Base-by-base conservation (phyloP, 768 basidiomycete genomes). In the Epithele typhae region DNA sequence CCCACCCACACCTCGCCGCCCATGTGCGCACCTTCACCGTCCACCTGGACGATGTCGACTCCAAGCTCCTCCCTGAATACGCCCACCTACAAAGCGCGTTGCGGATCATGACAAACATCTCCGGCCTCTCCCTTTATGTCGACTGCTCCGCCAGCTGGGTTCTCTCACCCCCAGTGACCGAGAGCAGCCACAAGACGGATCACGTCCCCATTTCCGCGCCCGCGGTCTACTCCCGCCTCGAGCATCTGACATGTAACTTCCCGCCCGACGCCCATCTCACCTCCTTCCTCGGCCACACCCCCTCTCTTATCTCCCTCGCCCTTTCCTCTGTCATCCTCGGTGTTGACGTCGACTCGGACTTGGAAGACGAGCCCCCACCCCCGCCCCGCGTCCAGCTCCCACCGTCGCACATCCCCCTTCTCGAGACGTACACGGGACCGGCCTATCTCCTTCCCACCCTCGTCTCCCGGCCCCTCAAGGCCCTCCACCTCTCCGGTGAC, bases 401-500 rank as follows among this genome's bases (percentile, higher is more conserved):
- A 36, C 48, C 51, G 45, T 49, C 69, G 5, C 62, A 69, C 69
- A 57, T 74, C 56, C 64, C 68, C 35, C 66, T 52, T 42, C 68
- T 89, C 46, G 64, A 67, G 40, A 76, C 80, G 35, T 81, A 87
- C 61, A 73, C 75, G 42, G 87, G 84, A 18, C 78, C 85, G 17
- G 68, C 76, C 25, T 65, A 72, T 40, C 72, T 73, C 18, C 82
- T 85, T 19, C 65, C 69, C 42, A 65, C 88, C 55, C 72, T 84
- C 3, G 83, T 82, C 36, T 78, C 81, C 14, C 77, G 86, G 18
- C 84, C 87, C 9, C 71, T 88, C 32, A 67, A 76, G 50, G 74
- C 73, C 57, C 72, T 89, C 40, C 77, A 81, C 60, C 72, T 89
- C 45, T 75, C 72, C 48, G 76, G 79, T 24, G 77, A 79, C 62